phyloP scores from a whole-genome alignment of 2,329 filamentous ascomycete genomes.

The Cladosporium sp. region DNA sequence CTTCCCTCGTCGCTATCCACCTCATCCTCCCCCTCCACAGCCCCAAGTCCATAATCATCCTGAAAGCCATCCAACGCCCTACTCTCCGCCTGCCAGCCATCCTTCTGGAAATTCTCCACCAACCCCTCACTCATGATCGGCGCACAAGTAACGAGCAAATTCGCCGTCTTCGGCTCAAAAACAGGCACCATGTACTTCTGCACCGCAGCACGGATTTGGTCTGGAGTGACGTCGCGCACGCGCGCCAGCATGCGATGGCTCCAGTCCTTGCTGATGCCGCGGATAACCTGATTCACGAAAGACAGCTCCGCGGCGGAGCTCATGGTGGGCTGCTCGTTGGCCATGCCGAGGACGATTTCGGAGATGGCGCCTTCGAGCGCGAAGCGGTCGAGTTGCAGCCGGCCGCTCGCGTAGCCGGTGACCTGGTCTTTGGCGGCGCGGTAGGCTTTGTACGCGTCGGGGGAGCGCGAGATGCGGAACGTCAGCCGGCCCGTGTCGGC shows the following conservation, averaged over 20 bases:
- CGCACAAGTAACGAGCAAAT: conserved; percentile 84
- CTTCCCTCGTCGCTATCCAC: conserved; percentile 57
- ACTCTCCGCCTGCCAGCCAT: conserved; percentile 75
- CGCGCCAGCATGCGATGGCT: conserved; percentile 70
- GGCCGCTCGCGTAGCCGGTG: conserved; percentile 67
- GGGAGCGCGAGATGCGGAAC: conserved; percentile 85
- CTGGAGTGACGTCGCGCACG: conserved; percentile 69
- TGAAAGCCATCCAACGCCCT: conserved; percentile 75
- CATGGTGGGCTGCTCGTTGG: conserved; percentile 85
- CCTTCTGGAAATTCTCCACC: conserved; percentile 66
- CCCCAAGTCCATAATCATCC: conserved; percentile 81
- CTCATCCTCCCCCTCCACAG: conserved; percentile 56
- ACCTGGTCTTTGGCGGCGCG: conserved; percentile 71
- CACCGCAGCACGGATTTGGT: conserved; percentile 73
- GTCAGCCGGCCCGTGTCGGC: conserved; percentile 75
- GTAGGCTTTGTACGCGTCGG: conserved; percentile 84
- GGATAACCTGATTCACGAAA: conserved; percentile 77
- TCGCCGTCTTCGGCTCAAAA: conserved; percentile 75
- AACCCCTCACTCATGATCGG: conserved; percentile 79
- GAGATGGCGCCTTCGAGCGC: conserved; percentile 88
- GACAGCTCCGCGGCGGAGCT: conserved; percentile 75
- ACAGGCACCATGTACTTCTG: conserved; percentile 71
- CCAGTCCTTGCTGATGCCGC: conserved; percentile 71
- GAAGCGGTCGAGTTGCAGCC: conserved; percentile 68
- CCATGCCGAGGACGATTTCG: conserved; percentile 79